phyloP scores from a whole-genome alignment of 306 rosid species.

The Macrotyloma uniflorum region DNA sequence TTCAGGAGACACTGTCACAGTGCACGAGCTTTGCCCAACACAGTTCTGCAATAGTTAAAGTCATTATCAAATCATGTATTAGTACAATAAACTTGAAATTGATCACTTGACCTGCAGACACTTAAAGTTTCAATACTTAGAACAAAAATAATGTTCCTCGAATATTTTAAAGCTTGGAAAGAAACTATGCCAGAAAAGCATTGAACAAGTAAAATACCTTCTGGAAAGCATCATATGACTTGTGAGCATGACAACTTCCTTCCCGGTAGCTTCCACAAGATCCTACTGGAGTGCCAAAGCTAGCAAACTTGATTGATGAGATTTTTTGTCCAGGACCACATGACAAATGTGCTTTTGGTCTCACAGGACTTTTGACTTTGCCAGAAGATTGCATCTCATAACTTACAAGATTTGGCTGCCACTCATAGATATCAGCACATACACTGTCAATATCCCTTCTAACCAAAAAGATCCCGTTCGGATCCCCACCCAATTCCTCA shows the following conservation, averaged over 20 bases:
- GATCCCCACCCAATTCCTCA: constrained; percentile 93
- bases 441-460: constrained; percentile 80
- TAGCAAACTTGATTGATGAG: constrained; percentile 87
- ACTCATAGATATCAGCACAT: constrained; percentile 90
- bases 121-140: background rate
- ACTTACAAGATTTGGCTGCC: constrained; percentile 93
- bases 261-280: constrained; percentile 81
- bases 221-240: constrained; percentile 82
- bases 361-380: constrained; percentile 62
- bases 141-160: background rate
- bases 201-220: constrained; percentile 54
- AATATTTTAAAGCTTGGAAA: background rate
- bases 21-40: constrained; percentile 78
- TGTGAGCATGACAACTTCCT: constrained; percentile 92
- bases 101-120: background rate
- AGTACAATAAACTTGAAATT: background rate
- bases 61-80: background rate
- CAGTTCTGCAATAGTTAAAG: constrained; percentile 72
- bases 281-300: constrained; percentile 95
- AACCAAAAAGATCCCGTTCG: constrained; percentile 81
- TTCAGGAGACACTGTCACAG: constrained; percentile 78
- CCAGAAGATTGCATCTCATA: constrained; percentile 86
- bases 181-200: background rate
- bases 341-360: constrained; percentile 85
- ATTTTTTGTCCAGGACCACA: constrained; percentile 88